A percentile compares a stretch with the other conserved stretches of the same genome.
Evolutionary conservation across 129 eudicot species (phyloP).

Genomic region (Flaveria linearis): DNA sequence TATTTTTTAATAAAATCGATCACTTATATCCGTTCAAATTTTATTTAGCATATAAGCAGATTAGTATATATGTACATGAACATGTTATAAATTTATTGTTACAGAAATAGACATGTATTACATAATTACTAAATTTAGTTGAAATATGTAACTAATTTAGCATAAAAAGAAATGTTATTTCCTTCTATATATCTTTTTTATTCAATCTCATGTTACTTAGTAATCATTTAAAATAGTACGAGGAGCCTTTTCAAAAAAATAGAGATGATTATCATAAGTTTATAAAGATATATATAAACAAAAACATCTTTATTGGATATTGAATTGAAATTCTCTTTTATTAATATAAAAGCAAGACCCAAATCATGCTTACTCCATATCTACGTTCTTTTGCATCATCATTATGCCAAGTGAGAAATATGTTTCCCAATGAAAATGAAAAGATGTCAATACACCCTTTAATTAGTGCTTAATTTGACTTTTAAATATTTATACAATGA

Average conservation of each 20-base stretch:
- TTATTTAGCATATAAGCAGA: too few species aligned
- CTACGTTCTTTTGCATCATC: constrained; percentile 30
- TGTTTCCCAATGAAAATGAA: constrained; percentile 28
- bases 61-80: too few species aligned
- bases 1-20: too few species aligned
- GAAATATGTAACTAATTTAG: too few species aligned
- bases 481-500: constrained; percentile 6
- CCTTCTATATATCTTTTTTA: not conserved
- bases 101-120: too few species aligned
- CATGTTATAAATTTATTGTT: too few species aligned
- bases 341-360: constrained; percentile 11
- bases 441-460: constrained; percentile 27
- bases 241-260: not conserved
- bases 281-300: not conserved
- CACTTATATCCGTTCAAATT: too few species aligned
- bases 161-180: too few species aligned
- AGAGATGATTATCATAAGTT: not conserved
- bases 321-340: not conserved
- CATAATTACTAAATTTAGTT: too few species aligned
- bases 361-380: constrained; percentile 28
- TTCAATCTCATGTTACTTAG: not conserved
- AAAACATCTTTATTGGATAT: not conserved
- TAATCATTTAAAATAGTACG: constrained; percentile 4
- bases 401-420: constrained; percentile 35
- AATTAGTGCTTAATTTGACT: constrained; percentile 38